phyloP scores from a whole-genome alignment of 2,329 filamentous ascomycete species.

The Bisporella sp. region DNA sequence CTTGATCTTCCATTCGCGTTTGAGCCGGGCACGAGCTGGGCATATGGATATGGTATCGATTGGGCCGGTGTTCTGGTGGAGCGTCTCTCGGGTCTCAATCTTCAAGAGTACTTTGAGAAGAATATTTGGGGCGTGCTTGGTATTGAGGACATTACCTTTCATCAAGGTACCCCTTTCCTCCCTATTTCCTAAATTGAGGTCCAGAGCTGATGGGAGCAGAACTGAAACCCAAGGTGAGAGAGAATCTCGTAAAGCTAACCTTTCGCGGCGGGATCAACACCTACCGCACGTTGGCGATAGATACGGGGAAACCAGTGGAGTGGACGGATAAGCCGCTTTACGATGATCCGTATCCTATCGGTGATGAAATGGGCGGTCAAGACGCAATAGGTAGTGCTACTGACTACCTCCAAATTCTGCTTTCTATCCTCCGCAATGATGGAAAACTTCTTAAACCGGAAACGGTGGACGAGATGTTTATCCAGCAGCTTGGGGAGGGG shows the following conservation, averaged over 20 bases:
- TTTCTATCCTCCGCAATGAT: background rate
- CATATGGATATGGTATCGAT: slow-evolving; percentile 47
- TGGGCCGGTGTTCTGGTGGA: slow-evolving; percentile 45
- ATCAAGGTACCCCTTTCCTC: background rate
- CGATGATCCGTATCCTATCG: background rate
- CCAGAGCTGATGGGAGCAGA: background rate
- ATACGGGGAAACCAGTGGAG: background rate
- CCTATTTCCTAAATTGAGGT: background rate
- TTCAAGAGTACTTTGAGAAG: slow-evolving; percentile 9
- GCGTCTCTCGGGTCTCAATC: slow-evolving; percentile 20
- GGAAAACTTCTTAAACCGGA: background rate
- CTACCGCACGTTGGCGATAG: background rate
- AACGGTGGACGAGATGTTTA: background rate
- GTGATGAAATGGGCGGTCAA: background rate
- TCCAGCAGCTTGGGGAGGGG: background rate
- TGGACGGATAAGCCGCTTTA: background rate
- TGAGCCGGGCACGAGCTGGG: slow-evolving; percentile 55
- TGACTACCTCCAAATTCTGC: background rate
- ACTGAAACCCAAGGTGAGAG: background rate
- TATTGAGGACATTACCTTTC: background rate
- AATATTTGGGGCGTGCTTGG: slow-evolving; percentile 2
- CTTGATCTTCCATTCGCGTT: slow-evolving; percentile 38
- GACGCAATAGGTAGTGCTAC: background rate
- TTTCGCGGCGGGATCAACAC: background rate
- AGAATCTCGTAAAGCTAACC: background rate